These are phyloP conservation scores for Leishmania turanica DNA, from an alignment of 208 protist species.

Conservation along the genomic window DNA sequence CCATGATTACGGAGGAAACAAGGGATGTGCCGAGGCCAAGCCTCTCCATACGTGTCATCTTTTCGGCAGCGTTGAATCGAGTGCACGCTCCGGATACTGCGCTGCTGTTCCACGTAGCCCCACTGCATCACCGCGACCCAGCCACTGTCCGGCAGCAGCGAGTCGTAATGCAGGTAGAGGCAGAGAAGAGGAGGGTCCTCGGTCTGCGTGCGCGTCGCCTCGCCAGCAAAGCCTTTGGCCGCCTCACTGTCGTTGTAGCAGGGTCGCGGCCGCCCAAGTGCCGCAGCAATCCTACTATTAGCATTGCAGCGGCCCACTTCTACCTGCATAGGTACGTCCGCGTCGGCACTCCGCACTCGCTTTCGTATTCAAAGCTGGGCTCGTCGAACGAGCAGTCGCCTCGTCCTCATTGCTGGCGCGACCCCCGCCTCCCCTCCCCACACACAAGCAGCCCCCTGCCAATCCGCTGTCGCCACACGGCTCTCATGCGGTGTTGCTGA, in stretches of 20 bases:
- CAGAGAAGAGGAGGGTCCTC: conserved; percentile 47
- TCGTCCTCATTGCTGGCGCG: not conserved
- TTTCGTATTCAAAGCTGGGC: conserved; percentile 13
- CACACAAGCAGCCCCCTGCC: not conserved
- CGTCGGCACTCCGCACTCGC: not conserved
- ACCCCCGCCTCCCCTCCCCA: not conserved
- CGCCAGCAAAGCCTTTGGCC: conserved; percentile 19
- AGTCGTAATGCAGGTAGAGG: conserved; percentile 60
- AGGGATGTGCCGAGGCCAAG: conserved; percentile 32
- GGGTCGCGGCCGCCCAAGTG: conserved; percentile 31
- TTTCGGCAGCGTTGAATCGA: conserved; percentile 49
- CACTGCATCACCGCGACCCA: conserved; percentile 44
- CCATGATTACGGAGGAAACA: conserved; percentile 31
- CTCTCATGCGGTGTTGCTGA: too few species aligned
- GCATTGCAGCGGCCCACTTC: conserved; percentile 36
- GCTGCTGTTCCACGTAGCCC: conserved; percentile 29
- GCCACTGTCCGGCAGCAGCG: conserved; percentile 26
- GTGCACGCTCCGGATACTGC: conserved; percentile 44
- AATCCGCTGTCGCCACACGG: too few species aligned
- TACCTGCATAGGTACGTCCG: conserved; percentile 34
- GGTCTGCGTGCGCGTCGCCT: conserved; percentile 20
- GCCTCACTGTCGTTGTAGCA: conserved; percentile 28
- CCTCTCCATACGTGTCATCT: conserved; percentile 37
- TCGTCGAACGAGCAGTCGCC: conserved; percentile 6
- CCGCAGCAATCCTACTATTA: conserved; percentile 30